Evolutionary conservation across 768 basidiomycete species (phyloP).

Genomic region (Lactarius sanguifluus): DNA sequence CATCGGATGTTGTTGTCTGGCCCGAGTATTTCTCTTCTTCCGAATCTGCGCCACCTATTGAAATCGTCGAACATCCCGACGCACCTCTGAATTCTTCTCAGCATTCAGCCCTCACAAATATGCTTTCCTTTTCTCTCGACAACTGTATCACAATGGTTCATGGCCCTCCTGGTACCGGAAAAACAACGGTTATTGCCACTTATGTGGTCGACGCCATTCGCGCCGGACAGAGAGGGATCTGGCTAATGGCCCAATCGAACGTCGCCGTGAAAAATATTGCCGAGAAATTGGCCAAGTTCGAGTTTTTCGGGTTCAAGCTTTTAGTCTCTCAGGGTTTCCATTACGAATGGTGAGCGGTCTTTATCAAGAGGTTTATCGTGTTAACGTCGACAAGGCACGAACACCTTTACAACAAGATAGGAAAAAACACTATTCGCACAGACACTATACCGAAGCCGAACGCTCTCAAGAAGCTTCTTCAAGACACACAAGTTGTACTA

Average conservation of each 20-base stretch:
- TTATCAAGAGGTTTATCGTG: constrained; percentile 23
- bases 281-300: constrained; percentile 63
- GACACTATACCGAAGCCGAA: constrained; percentile 33
- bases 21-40: constrained; percentile 37
- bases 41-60: constrained; percentile 28
- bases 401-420: constrained; percentile 59
- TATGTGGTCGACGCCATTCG: constrained; percentile 35
- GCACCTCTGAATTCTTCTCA: constrained; percentile 44
- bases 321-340: constrained; percentile 71
- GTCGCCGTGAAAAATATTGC: constrained; percentile 90
- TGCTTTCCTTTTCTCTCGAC: constrained; percentile 41
- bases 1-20: constrained; percentile 38
- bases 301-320: constrained; percentile 58
- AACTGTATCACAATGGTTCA: constrained; percentile 39
- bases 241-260: constrained; percentile 85
- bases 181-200: constrained; percentile 38
- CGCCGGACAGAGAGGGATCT: constrained; percentile 47
- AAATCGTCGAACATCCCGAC: constrained; percentile 30
- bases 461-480: constrained; percentile 37
- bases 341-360: constrained; percentile 53
- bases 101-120: constrained; percentile 37
- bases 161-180: constrained; percentile 38
- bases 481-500: constrained; percentile 57
- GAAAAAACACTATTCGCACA: constrained; percentile 53
- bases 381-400: constrained; percentile 61